Evolutionary conservation across 2,329 filamentous ascomycete genomes (phyloP), one percentile per base, ranked within the genome.

Genomic region (Penicillium sp.): DNA sequence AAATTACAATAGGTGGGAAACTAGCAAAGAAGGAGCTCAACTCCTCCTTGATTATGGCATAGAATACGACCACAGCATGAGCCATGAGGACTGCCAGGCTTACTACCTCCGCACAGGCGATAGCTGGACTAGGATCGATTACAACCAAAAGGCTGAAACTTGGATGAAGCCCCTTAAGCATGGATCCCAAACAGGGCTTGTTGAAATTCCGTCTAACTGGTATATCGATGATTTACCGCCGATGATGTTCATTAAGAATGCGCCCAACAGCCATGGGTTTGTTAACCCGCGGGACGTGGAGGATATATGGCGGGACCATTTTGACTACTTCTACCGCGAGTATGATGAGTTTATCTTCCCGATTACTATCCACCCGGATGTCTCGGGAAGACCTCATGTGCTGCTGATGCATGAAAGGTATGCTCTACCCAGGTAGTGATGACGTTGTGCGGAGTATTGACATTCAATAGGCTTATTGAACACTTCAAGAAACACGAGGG

Each of bases 291-390:
- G 79, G 3, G 77, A 82, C 9, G 74, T 86, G 5, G 83, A 86
- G 68, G 75, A 79, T 54, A 82, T 85, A 70, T 85, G 82, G 82
- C 65, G 90, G 64, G 82, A 85, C 58, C 78, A 82, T 52, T 84
- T 85, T 56, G 78, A 82, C 60, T 86, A 90, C 70, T 90, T 88
- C 64, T 91, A 90, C 67, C 78, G 86, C 39, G 86, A 90, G 70
- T 87, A 89, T 58, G 86, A 91, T 62, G 86, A 89, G 62, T 90
- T 90, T 59, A 82, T 90, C 46, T 90, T 90, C 63, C 87, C 88
- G 0, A 87, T 91, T 68, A 90, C 87, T 0, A 86, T 90, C 34
- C 88, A 91, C 68, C 88, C 88, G 0, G 87, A 91, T 65, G 86
- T 88, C 0, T 86, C 82, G 1, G 88, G 88, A 0, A 77, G 87